phyloP scores from a whole-genome alignment of 352 stramenopile species.

The Plasmopara muralis region DNA sequence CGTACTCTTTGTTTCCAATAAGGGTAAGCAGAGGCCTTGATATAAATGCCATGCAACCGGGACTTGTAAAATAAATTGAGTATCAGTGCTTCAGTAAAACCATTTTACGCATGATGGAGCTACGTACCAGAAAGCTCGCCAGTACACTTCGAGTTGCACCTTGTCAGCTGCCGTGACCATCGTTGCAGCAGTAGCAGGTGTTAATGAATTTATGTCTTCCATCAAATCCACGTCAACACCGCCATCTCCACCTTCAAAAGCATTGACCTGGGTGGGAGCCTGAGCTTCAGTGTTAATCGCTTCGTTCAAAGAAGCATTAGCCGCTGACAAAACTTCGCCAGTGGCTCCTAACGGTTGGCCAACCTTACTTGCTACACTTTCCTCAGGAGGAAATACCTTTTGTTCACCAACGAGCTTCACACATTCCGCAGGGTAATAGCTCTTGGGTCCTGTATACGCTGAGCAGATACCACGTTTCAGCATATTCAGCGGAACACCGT shows the following conservation, averaged over 20 bases:
- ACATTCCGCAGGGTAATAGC: constrained; percentile 55
- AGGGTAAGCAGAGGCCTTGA: constrained; percentile 54
- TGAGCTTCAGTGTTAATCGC: constrained; percentile 7
- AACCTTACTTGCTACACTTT: constrained; percentile 9
- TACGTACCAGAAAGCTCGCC: constrained; percentile 73
- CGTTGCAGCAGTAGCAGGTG: constrained; percentile 6
- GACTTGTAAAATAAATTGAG: constrained; percentile 23
- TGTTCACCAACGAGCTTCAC: constrained; percentile 47
- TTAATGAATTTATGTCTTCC: constrained; percentile 22
- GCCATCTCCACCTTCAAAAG: constrained; percentile 18
- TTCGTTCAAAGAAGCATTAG: constrained; percentile 3
- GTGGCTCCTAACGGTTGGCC: constrained; percentile 16
- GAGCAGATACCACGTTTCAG: constrained; percentile 54
- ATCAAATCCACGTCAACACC: constrained; percentile 35
- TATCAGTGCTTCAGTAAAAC: constrained; percentile 1
- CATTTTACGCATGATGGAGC: not conserved
- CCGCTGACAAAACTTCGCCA: constrained; percentile 9
- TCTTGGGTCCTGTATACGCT: constrained; percentile 58
- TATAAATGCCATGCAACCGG: constrained; percentile 71
- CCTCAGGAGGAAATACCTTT: constrained; percentile 41
- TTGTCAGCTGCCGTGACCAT: constrained; percentile 25
- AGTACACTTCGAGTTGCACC: constrained; percentile 65
- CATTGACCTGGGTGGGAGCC: constrained; percentile 10
- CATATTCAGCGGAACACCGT: constrained; percentile 54
- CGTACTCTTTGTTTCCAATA: constrained; percentile 50